Percentiles rank a stretch among this genome's conserved stretches.
Evolutionary conservation across 352 stramenopile species (phyloP).

Genomic region (Pythium sukuiense): DNA sequence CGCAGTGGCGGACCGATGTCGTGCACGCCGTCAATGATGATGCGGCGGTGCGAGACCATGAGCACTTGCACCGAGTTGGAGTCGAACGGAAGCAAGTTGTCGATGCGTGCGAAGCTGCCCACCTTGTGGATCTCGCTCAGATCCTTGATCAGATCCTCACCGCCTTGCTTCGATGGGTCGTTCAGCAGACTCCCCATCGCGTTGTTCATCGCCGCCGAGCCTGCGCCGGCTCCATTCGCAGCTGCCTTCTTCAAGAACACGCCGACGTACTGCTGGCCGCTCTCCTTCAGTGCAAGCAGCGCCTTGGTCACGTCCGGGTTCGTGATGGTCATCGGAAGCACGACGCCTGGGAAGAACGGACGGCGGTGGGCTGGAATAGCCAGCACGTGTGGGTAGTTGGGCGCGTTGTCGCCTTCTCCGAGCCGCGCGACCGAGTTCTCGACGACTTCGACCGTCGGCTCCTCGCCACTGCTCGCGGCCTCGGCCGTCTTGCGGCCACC

Average conservation of each 20-base stretch:
- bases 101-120: conserved; percentile 96
- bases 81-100: conserved; percentile 87
- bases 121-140: conserved; percentile 93
- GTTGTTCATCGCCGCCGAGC: conserved; percentile 2
- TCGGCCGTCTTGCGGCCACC: conserved; percentile 20
- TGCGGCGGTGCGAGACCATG: conserved; percentile 88
- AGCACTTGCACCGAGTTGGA: conserved; percentile 76
- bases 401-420: conserved; percentile 65
- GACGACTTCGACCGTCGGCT: conserved; percentile 54
- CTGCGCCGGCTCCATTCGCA: conserved; percentile 9
- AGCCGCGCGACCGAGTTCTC: conserved; percentile 60
- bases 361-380: conserved; percentile 75
- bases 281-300: conserved; percentile 86
- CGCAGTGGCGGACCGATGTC: conserved; percentile 61
- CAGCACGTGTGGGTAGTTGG: conserved; percentile 72
- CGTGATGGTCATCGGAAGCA: conserved; percentile 85
- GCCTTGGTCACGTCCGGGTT: conserved; percentile 87
- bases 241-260: conserved; percentile 92
- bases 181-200: conserved; percentile 10
- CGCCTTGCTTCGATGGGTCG: conserved; percentile 37
- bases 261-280: conserved; percentile 90
- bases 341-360: conserved; percentile 81
- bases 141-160: conserved; percentile 91
- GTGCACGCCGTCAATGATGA: conserved; percentile 75
- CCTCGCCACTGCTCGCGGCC: conserved; percentile 8